Evolutionary conservation across 306 rosid species (phyloP), one percentile per base, ranked within the genome.

Genomic region (Malus orientalis): DNA sequence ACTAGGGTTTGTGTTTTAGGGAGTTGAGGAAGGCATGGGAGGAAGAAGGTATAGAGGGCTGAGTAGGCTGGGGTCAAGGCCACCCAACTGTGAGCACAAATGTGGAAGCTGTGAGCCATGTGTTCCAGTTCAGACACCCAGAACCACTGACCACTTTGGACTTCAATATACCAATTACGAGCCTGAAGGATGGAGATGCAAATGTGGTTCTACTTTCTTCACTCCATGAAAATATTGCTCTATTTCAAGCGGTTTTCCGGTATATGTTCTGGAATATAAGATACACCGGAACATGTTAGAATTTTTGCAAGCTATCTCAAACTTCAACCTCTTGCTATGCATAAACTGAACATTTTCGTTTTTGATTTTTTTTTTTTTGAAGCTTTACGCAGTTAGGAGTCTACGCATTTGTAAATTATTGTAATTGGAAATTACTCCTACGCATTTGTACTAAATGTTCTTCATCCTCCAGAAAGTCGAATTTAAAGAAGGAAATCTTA

Each of bases 161-260:
- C 47, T 81, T 75, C 85, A 77, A 36, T 69, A 69, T 61, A 73
- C 87, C 47, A 84, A 84, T 67, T 84, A 84, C n/a, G 74, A 74
- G 42, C 87, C 87, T 4, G 85, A 81, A 25, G 85, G 85, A 8
- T 84, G 87, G 85, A 84, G 67, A 74, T 84, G 87, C 87, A 84
- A 81, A 68, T 81, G 87, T 60, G 85, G 85, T 29, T 30, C 77
- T 65, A 70, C 78, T 76, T 70, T 81, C 59, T 84, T 78, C 64
- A 75, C 44, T 36, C 87, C 85, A 67, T 84, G 15, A 80, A 67
- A 57, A 9, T 8, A 19, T n/a, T 57, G 5, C 15, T 11, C 55
- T 49, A 16, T 49, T 49, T 15, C 55, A 49, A 49, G 55, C 55
- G 3, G 20, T 49, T 49, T 49, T 47, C 51, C 19, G 6, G 54